Evolutionary conservation across 352 stramenopile genomes (phyloP).

Genomic region (Pythium periplocum): DNA sequence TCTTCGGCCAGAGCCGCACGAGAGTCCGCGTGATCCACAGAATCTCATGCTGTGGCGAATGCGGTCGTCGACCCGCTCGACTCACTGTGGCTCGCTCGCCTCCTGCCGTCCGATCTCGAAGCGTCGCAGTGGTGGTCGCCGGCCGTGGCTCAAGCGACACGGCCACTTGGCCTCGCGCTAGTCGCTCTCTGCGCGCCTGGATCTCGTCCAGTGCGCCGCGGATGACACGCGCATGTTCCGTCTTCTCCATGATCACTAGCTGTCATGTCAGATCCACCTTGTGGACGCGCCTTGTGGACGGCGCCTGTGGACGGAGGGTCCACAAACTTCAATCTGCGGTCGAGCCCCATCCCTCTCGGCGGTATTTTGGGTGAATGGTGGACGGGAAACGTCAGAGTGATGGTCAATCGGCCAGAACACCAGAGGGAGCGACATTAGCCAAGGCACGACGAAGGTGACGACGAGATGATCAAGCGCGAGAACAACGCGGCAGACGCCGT

Average conservation of each 20-base stretch:
- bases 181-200: conserved; percentile 10
- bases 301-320: too few relatives aligned
- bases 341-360: too few relatives aligned
- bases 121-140: neutral
- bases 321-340: too few relatives aligned
- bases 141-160: neutral
- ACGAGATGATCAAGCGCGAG: conserved; percentile 7
- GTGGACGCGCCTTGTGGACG: too few relatives aligned
- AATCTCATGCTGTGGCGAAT: conserved; percentile 4
- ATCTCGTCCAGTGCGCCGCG: conserved; percentile 15
- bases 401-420: conserved; percentile 1
- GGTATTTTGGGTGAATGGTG: too few relatives aligned
- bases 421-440: neutral
- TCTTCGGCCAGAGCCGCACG: conserved; percentile 8
- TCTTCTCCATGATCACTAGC: too few relatives aligned
- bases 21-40: conserved; percentile 15
- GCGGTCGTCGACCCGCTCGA: too few relatives aligned
- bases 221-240: too few relatives aligned
- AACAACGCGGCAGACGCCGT: too few relatives aligned
- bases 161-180: conserved; percentile 12
- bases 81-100: too few relatives aligned
- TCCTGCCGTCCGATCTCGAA: too few relatives aligned
- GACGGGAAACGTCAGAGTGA: neutral
- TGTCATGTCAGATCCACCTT: too few relatives aligned
- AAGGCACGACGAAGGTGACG: neutral